Conservation (phyloP, 768 basidiomycete species). For the Hygrocybe coccinea region DNA sequence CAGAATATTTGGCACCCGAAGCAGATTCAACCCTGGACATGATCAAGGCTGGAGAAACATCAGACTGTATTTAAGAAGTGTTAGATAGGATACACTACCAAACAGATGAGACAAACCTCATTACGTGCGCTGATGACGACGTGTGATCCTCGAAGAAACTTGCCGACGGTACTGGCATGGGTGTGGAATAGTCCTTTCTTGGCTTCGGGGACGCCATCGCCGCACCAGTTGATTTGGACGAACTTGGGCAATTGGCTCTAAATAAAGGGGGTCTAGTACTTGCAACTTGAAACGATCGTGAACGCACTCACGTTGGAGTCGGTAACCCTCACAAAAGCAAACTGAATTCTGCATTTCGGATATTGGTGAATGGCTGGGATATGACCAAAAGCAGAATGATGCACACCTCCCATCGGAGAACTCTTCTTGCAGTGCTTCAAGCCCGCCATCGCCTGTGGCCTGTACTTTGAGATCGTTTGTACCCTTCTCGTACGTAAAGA, state of each 20-base stretch:
- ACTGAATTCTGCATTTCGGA: slow-evolving; percentile 67
- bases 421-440: slow-evolving; percentile 89
- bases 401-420: slow-evolving; percentile 85
- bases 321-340: slow-evolving; percentile 80
- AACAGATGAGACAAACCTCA: slow-evolving; percentile 49
- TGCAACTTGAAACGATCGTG: neutral
- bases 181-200: slow-evolving; percentile 92
- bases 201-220: slow-evolving; percentile 88
- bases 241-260: slow-evolving; percentile 85
- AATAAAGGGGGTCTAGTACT: slow-evolving; percentile 1
- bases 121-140: slow-evolving; percentile 83
- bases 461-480: slow-evolving; percentile 87
- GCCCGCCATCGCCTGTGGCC: slow-evolving; percentile 75
- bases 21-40: slow-evolving; percentile 84
- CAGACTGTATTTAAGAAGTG: slow-evolving; percentile 44
- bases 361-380: slow-evolving; percentile 6
- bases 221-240: slow-evolving; percentile 96
- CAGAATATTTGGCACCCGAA: slow-evolving; percentile 86
- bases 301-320: slow-evolving; percentile 71
- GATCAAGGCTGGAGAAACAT: slow-evolving; percentile 75
- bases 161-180: slow-evolving; percentile 75
- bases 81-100: neutral
- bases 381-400: slow-evolving; percentile 8
- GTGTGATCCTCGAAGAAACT: slow-evolving; percentile 78
- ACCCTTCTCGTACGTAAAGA: slow-evolving; percentile 76